Conservation (phyloP, 768 basidiomycete species). For the Lentinula boryana region DNA sequence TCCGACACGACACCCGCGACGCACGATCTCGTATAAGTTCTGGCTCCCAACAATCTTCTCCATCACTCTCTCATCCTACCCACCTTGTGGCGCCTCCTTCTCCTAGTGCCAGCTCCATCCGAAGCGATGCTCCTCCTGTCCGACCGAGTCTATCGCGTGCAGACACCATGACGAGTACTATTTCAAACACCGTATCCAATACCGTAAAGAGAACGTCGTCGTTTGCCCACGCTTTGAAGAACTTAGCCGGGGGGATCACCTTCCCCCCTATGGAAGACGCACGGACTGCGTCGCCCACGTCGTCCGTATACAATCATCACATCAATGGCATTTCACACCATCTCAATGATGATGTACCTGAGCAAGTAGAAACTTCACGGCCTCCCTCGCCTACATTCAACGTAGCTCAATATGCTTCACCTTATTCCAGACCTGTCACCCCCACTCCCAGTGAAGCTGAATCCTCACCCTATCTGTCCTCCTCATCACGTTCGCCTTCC, state of each 20-base stretch:
- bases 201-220: slow-evolving; percentile 76
- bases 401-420: slow-evolving; percentile 69
- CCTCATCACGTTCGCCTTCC: slow-evolving; percentile 14
- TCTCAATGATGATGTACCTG: slow-evolving; percentile 17
- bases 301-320: background rate
- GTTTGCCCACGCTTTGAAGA: slow-evolving; percentile 71
- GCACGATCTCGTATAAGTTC: slow-evolving; percentile 34
- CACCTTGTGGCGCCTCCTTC: slow-evolving; percentile 31
- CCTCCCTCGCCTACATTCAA: slow-evolving; percentile 79
- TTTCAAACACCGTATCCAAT: slow-evolving; percentile 57
- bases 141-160: slow-evolving; percentile 49
- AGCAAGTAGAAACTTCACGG: slow-evolving; percentile 42
- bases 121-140: slow-evolving; percentile 9
- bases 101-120: slow-evolving; percentile 14
- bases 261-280: slow-evolving; percentile 63
- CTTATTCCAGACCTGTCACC: slow-evolving; percentile 56
- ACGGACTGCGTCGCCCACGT: slow-evolving; percentile 25
- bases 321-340: slow-evolving; percentile 11
- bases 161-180: slow-evolving; percentile 57
- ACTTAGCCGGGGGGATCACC: slow-evolving; percentile 61
- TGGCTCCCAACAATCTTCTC: slow-evolving; percentile 48
- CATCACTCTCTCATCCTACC: slow-evolving; percentile 20
- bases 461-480: slow-evolving; percentile 7
- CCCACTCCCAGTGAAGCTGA: slow-evolving; percentile 20
- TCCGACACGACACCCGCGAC: background rate